A percentile compares a stretch with the other conserved stretches of the same genome.
Evolutionary conservation across 768 basidiomycete species (phyloP).

Genomic region (Cystobasidium ongulense): DNA sequence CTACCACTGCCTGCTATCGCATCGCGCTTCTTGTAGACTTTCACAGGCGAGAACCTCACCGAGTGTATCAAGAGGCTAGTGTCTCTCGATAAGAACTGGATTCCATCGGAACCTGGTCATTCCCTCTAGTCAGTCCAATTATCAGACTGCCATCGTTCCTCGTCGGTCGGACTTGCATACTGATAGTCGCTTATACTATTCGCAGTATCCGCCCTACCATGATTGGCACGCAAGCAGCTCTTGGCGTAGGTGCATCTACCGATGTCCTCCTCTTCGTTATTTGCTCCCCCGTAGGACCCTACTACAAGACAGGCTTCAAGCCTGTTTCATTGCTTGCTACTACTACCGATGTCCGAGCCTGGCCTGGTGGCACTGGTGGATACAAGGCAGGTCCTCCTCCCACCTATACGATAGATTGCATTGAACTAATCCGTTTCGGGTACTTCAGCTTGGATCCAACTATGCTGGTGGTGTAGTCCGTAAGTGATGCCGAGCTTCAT

Average conservation of each 20-base stretch:
- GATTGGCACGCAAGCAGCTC: constrained; percentile 50
- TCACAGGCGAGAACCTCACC: constrained; percentile 65
- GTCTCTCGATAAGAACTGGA: constrained; percentile 76
- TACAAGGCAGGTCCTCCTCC: constrained; percentile 54
- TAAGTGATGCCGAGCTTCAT: not conserved
- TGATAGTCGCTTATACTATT: no score
- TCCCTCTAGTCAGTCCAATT: constrained; percentile 57
- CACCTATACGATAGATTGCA: not conserved
- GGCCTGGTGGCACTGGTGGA: constrained; percentile 68
- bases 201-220: constrained; percentile 63
- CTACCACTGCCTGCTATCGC: not conserved
- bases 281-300: constrained; percentile 57
- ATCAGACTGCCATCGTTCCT: not conserved
- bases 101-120: constrained; percentile 76
- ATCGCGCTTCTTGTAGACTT: constrained; percentile 51
- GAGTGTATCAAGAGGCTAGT: constrained; percentile 80
- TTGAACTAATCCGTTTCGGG: no score
- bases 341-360: constrained; percentile 71
- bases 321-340: constrained; percentile 58
- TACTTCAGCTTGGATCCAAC: constrained; percentile 42
- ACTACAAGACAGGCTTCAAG: constrained; percentile 52
- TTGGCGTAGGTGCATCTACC: constrained; percentile 63
- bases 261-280: constrained; percentile 82
- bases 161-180: constrained; percentile 43
- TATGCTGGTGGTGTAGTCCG: constrained; percentile 46